Percentiles rank a stretch among this genome's conserved stretches.
phyloP scores from a whole-genome alignment of 2,329 filamentous ascomycete species.

The Thelonectria blattea region DNA sequence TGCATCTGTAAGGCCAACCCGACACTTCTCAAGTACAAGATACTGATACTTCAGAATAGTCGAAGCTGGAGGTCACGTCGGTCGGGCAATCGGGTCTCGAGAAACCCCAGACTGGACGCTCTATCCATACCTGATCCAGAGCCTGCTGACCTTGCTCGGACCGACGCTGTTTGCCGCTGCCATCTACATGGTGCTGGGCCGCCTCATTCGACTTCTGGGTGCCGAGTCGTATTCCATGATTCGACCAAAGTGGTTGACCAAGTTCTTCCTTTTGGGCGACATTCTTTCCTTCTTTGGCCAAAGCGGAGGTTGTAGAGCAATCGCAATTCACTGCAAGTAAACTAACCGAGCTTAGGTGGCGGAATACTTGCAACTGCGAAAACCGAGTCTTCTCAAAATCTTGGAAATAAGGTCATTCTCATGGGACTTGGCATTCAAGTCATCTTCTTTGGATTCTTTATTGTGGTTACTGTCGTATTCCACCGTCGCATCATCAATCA shows the following conservation, averaged over 20 bases:
- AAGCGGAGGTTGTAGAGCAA: background rate
- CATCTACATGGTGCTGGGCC: slow-evolving; percentile 58
- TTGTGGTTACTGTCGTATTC: slow-evolving; percentile 52
- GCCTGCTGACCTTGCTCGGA: slow-evolving; percentile 51
- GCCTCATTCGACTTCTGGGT: slow-evolving; percentile 49
- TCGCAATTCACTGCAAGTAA: background rate
- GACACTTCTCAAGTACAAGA: background rate
- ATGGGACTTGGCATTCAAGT: slow-evolving; percentile 59
- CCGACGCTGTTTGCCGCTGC: slow-evolving; percentile 56
- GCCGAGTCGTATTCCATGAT: slow-evolving; percentile 45
- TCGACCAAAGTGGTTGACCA: slow-evolving; percentile 52
- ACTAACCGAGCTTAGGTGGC: slow-evolving; percentile 32
- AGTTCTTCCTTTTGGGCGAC: slow-evolving; percentile 61
- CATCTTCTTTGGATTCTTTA: slow-evolving; percentile 58
- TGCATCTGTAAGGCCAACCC: background rate
- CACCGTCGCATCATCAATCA: slow-evolving; percentile 38
- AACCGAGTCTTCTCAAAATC: slow-evolving; percentile 1
- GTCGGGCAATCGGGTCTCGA: background rate
- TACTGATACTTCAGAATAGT: background rate
- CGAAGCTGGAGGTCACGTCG: background rate
- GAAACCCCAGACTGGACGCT: background rate
- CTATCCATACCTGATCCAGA: slow-evolving; percentile 42
- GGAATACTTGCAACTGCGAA: slow-evolving; percentile 41
- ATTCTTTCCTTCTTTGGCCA: slow-evolving; percentile 60
- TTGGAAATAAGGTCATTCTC: slow-evolving; percentile 54